These are phyloP conservation scores for Daldinia sp. DNA, from an alignment of 2,329 filamentous ascomycete genomes.

Conservation along the genomic window DNA sequence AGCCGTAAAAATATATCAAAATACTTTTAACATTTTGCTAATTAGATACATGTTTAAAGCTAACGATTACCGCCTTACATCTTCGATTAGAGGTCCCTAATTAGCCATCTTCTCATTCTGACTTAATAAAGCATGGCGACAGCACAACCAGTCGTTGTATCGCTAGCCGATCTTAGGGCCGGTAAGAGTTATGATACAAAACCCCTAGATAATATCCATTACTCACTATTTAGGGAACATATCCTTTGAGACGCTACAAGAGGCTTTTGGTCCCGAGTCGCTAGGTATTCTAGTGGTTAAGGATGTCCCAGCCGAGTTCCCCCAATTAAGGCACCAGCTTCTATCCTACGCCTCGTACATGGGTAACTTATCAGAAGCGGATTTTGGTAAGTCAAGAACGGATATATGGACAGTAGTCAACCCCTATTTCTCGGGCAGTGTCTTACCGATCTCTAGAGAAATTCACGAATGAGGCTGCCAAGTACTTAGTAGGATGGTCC, in stretches of 20 bases:
- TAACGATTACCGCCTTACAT: neutral
- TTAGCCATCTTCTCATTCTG: neutral
- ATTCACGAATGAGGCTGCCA: slow-evolving; percentile 66
- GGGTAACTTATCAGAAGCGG: slow-evolving; percentile 75
- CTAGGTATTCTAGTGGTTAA: slow-evolving; percentile 94
- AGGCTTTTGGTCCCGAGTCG: slow-evolving; percentile 89
- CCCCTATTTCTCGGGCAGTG: neutral
- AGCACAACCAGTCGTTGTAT: slow-evolving; percentile 67
- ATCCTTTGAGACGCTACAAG: slow-evolving; percentile 71
- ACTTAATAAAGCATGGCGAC: slow-evolving; percentile 51
- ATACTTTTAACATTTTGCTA: neutral
- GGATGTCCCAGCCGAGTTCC: slow-evolving; percentile 78
- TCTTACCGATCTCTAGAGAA: slow-evolving; percentile 49
- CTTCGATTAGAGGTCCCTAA: neutral
- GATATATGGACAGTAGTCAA: neutral
- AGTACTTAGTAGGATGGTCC: slow-evolving; percentile 79
- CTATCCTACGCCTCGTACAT: slow-evolving; percentile 91
- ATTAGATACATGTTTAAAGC: neutral
- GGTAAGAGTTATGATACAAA: slow-evolving; percentile 52
- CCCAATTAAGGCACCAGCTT: slow-evolving; percentile 73
- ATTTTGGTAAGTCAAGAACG: slow-evolving; percentile 68
- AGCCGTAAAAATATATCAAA: slow-evolving; percentile 15
- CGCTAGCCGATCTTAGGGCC: slow-evolving; percentile 66
- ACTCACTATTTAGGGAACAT: slow-evolving; percentile 62
- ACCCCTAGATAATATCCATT: neutral